These are phyloP conservation scores for Gryganskiella cystojenkinii DNA, from an alignment of 192 early-diverging fungal genomes.

Conservation along the genomic window DNA sequence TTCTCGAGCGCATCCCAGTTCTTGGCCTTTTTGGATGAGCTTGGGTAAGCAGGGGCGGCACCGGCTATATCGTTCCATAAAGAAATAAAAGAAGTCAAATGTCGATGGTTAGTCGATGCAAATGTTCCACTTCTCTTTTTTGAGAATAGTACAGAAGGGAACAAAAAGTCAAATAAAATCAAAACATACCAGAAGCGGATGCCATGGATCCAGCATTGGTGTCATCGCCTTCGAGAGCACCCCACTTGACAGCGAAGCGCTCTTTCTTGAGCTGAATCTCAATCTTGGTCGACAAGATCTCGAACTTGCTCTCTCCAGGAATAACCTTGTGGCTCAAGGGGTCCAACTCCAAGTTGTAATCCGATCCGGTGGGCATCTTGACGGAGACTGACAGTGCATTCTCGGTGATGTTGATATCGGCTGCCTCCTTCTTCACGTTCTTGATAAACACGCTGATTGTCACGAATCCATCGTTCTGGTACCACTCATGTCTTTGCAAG, in stretches of 20 bases:
- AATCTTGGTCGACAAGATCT: constrained; percentile 93
- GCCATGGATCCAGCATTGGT: constrained; percentile 50
- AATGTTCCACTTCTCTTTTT: too few relatives aligned
- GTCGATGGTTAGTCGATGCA: background rate
- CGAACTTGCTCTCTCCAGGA: constrained; percentile 74
- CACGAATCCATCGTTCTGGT: constrained; percentile 92
- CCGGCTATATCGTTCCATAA: constrained; percentile 2
- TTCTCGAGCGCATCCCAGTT: constrained; percentile 89
- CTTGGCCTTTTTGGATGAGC: constrained; percentile 64
- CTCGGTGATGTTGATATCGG: constrained; percentile 72
- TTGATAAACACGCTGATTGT: constrained; percentile 94
- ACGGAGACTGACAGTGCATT: constrained; percentile 79
- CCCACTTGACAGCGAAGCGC: constrained; percentile 85
- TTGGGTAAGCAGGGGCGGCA: constrained; percentile 54
- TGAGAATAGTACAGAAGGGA: too few relatives aligned
- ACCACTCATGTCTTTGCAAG: constrained; percentile 99
- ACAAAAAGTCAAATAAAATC: constrained; percentile 54
- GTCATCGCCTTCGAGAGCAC: constrained; percentile 80
- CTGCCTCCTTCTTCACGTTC: constrained; percentile 78
- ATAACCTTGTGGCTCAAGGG: constrained; percentile 85
- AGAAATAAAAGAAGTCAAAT: background rate
- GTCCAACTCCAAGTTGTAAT: constrained; percentile 93
- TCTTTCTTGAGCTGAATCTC: constrained; percentile 92
- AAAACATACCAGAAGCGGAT: constrained; percentile 55
- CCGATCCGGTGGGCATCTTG: constrained; percentile 85